These are phyloP conservation scores for Omphalotus guepiniiformis DNA, from an alignment of 768 basidiomycete species.

Conservation along the genomic window DNA sequence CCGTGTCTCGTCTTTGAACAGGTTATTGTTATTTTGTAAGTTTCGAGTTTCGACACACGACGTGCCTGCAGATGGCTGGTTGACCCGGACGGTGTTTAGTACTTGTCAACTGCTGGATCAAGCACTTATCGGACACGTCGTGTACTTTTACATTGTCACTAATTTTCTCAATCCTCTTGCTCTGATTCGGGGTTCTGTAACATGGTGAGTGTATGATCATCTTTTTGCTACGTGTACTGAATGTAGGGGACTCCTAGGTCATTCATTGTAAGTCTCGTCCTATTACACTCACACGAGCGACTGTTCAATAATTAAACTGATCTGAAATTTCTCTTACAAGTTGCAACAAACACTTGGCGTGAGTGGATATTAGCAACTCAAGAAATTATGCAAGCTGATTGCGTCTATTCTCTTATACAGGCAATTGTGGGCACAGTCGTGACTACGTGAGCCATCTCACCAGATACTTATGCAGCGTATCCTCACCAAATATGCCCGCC, in stretches of 20 bases:
- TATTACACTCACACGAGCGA: no score
- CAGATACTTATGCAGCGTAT: not conserved
- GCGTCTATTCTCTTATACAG: not conserved
- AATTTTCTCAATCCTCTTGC: not conserved
- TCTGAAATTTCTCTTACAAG: not conserved
- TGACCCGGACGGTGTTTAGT: no score
- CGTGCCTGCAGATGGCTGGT: no score
- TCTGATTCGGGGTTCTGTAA: not conserved
- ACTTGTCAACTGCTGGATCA: not conserved
- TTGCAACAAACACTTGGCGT: constrained; percentile 1
- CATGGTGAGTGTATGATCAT: not conserved
- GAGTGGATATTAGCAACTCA: no score
- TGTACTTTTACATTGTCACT: not conserved
- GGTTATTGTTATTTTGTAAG: not conserved
- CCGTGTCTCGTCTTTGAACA: no score
- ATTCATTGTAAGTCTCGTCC: not conserved
- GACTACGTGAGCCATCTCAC: not conserved
- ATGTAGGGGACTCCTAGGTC: not conserved
- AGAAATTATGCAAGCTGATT: no score
- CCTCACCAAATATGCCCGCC: not conserved
- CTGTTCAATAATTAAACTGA: not conserved
- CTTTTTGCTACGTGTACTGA: not conserved
- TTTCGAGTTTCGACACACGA: no score
- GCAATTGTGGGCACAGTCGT: not conserved
- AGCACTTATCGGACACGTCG: not conserved